phyloP scores from a whole-genome alignment of 2,329 filamentous ascomycete species.

The Cytospora piceae region DNA sequence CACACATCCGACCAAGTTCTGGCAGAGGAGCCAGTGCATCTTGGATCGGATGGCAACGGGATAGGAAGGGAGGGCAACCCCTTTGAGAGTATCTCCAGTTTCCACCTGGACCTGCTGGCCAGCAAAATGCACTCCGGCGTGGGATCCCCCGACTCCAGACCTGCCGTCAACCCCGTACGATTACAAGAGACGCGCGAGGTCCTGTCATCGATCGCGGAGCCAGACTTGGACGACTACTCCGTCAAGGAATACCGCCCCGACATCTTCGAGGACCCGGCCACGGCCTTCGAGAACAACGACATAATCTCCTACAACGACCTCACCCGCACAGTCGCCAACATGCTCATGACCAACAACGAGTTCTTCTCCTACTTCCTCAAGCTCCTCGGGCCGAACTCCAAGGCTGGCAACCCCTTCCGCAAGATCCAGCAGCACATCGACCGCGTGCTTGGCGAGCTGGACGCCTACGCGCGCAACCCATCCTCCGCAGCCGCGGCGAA shows the following conservation, averaged over 20 bases:
- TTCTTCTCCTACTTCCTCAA: constrained; percentile 59
- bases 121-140: constrained; percentile 55
- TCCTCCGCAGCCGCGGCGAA: constrained; percentile 12
- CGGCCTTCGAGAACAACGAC: constrained; percentile 36
- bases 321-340: constrained; percentile 55
- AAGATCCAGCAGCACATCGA: constrained; percentile 53
- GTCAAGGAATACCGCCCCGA: constrained; percentile 52
- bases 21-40: constrained; percentile 27
- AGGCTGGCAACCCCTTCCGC: constrained; percentile 51
- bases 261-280: constrained; percentile 42
- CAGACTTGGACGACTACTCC: constrained; percentile 40
- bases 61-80: constrained; percentile 51
- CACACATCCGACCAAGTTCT: constrained; percentile 47
- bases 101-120: constrained; percentile 56
- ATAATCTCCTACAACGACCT: constrained; percentile 51
- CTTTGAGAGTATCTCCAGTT: constrained; percentile 53
- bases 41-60: constrained; percentile 49
- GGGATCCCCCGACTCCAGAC: constrained; percentile 38
- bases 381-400: constrained; percentile 48
- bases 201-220: constrained; percentile 48
- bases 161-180: constrained; percentile 41
- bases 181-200: constrained; percentile 56
- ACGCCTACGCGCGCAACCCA: constrained; percentile 35
- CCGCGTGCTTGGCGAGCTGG: constrained; percentile 50
- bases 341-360: constrained; percentile 57